phyloP scores from a whole-genome alignment of 164 flowering plant species.

The Liquidambar formosana region DNA sequence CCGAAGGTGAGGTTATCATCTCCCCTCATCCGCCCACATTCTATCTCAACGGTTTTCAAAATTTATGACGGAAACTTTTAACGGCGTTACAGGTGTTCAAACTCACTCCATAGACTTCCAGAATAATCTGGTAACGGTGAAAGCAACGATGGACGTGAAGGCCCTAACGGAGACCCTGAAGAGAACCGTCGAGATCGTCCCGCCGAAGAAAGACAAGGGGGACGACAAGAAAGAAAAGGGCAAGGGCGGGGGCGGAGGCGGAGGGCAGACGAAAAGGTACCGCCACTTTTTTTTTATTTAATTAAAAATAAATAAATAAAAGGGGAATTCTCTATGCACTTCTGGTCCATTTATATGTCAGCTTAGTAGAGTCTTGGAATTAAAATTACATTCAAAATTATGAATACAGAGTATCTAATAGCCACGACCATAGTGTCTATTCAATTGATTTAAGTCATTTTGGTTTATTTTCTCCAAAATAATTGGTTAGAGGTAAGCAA shows the following conservation, averaged over 20 bases:
- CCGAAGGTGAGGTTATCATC: constrained; percentile 27
- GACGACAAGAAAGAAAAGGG: neutral
- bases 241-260: constrained; percentile 6
- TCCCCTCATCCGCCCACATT: neutral
- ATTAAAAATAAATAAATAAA: too few species aligned
- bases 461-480: too few species aligned
- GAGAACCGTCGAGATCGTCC: constrained; percentile 30
- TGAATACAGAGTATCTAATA: too few species aligned
- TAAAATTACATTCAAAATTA: too few species aligned
- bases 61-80: too few species aligned
- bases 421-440: too few species aligned
- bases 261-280: too few species aligned
- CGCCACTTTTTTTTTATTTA: too few species aligned
- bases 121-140: constrained; percentile 32
- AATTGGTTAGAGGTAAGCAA: constrained; percentile 95
- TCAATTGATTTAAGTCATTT: too few species aligned
- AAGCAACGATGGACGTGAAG: constrained; percentile 33
- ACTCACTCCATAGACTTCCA: constrained; percentile 20
- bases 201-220: constrained; percentile 31
- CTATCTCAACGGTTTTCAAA: neutral
- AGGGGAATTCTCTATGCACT: too few species aligned
- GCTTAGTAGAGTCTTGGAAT: too few species aligned
- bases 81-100: constrained; percentile 26
- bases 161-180: constrained; percentile 21
- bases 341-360: too few species aligned